phyloP scores from a whole-genome alignment of 306 rosid genomes.

The Mimosa pudica region DNA sequence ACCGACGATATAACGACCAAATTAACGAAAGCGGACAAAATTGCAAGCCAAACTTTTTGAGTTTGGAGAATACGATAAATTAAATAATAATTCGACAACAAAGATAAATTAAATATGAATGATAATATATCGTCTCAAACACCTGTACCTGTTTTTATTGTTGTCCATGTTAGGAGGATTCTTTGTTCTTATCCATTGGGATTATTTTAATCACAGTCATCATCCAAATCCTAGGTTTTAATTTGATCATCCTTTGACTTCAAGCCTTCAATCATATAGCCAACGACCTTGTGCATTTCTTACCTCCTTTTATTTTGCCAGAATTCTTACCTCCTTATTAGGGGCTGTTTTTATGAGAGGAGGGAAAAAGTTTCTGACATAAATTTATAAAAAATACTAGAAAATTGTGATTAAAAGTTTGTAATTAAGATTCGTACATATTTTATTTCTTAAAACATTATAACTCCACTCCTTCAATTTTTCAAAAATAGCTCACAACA shows the following conservation, averaged over 20 bases:
- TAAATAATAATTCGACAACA: too few species aligned
- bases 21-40: neutral
- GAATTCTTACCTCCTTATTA: too few species aligned
- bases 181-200: neutral
- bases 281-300: neutral
- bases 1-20: neutral
- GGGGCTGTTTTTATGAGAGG: too few species aligned
- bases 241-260: neutral
- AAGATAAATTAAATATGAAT: neutral
- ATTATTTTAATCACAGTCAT: neutral
- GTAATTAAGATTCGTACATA: too few species aligned
- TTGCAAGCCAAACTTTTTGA: neutral
- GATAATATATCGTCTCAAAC: neutral
- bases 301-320: neutral
- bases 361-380: too few species aligned
- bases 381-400: too few species aligned
- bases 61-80: too few species aligned
- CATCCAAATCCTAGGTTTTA: neutral
- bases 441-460: too few species aligned
- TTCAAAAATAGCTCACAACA: too few species aligned
- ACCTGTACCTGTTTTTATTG: neutral
- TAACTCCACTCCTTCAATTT: too few species aligned
- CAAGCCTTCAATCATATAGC: neutral
- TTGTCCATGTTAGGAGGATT: neutral
- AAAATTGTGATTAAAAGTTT: too few species aligned